These are phyloP conservation scores for Coemansia sp. DNA, from an alignment of 192 early-diverging fungal species.

Conservation along the genomic window DNA sequence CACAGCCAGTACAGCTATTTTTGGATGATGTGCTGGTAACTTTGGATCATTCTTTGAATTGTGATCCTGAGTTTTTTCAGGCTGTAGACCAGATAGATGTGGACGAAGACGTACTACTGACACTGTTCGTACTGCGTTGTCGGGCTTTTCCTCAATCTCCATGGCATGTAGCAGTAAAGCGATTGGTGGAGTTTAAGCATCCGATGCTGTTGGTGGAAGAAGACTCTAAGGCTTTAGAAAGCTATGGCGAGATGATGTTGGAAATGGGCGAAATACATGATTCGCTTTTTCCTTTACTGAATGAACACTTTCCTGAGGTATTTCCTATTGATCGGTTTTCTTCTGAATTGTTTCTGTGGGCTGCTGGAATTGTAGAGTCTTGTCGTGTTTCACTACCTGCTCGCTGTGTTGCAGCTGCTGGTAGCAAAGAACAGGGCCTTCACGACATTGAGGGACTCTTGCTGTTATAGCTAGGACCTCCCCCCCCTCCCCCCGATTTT, in stretches of 20 bases:
- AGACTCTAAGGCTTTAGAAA: neutral
- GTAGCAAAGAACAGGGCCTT: neutral
- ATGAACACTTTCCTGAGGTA: constrained; percentile 32
- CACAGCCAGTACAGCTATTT: constrained; percentile 11
- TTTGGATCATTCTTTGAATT: constrained; percentile 16
- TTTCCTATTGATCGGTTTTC: constrained; percentile 27
- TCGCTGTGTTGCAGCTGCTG: neutral
- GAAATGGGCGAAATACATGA: constrained; percentile 39
- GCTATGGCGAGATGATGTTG: constrained; percentile 27
- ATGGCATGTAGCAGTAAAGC: constrained; percentile 24
- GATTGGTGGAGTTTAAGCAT: constrained; percentile 27
- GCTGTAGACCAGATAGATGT: constrained; percentile 33
- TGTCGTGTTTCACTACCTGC: constrained; percentile 19
- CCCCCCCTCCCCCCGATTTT: neutral
- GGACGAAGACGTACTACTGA: constrained; percentile 20
- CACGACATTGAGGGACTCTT: constrained; percentile 23
- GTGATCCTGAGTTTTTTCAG: constrained; percentile 19
- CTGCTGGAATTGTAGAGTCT: constrained; percentile 37
- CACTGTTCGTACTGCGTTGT: constrained; percentile 32
- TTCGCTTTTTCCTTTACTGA: constrained; percentile 43
- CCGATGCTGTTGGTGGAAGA: constrained; percentile 27
- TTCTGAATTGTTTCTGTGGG: constrained; percentile 45
- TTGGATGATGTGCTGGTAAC: constrained; percentile 22
- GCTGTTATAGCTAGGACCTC: constrained; percentile 12
- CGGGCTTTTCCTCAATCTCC: constrained; percentile 4